phyloP scores from a whole-genome alignment of 176 grass and related monocot genomes.

The Juncus effusus region DNA sequence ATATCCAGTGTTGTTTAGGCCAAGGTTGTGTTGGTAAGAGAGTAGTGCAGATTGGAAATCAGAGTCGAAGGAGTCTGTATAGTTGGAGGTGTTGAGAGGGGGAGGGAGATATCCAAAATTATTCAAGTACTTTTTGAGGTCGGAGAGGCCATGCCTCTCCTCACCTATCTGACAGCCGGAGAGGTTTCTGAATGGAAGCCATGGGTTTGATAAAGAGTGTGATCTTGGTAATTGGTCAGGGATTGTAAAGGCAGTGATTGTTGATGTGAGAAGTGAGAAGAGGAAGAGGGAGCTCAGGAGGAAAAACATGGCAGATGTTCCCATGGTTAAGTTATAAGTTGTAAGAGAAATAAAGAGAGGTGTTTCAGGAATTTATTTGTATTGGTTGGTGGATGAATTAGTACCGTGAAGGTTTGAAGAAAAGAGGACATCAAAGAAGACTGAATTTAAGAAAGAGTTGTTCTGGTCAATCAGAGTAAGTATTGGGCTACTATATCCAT shows the following conservation, averaged over 20 bases:
- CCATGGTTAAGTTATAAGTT: conserved; percentile 16
- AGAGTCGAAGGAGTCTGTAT: conserved; percentile 62
- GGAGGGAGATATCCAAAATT: conserved; percentile 70
- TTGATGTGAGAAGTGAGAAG: background rate
- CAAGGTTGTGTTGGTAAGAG: conserved; percentile 68
- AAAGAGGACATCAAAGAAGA: conserved; percentile 21
- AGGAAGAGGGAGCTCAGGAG: conserved; percentile 19
- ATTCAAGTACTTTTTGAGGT: conserved; percentile 63
- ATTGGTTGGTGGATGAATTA: background rate
- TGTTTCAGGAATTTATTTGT: background rate
- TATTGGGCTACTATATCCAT: background rate
- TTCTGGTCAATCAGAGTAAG: conserved; percentile 8
- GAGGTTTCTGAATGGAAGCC: conserved; percentile 74
- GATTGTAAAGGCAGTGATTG: background rate
- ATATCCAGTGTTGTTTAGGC: conserved; percentile 45
- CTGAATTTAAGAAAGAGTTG: conserved; percentile 9
- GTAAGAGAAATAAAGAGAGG: conserved; percentile 18
- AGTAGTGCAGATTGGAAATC: conserved; percentile 48
- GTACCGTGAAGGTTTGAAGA: background rate
- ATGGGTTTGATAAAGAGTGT: conserved; percentile 49
- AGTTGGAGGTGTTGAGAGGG: conserved; percentile 31
- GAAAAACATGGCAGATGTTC: conserved; percentile 1
- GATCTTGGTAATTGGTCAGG: background rate
- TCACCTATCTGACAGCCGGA: conserved; percentile 71
- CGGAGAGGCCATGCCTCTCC: conserved; percentile 40